Evolutionary conservation across 1,284 basidiomycete species (phyloP).

Genomic region (Naganishia liquefaciens): DNA sequence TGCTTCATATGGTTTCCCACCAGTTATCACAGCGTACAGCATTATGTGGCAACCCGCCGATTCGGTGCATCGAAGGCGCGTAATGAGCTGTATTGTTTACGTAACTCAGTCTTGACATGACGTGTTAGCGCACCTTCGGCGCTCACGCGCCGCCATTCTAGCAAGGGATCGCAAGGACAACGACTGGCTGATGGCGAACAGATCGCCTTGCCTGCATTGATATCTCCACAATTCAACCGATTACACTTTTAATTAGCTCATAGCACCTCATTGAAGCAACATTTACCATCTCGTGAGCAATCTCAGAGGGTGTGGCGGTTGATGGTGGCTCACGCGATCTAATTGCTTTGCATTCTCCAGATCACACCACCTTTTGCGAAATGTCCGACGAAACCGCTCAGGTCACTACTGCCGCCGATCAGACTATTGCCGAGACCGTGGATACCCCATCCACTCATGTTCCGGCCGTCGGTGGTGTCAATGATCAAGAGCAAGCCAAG

Average conservation of each 20-base stretch:
- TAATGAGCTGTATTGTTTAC: background rate
- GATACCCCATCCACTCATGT: conserved; percentile 29
- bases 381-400: conserved; percentile 29
- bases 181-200: background rate
- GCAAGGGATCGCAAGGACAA: conserved; percentile 1
- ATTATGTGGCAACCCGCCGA: no score
- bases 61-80: background rate
- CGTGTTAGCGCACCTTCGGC: conserved; percentile 4
- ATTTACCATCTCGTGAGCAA: background rate
- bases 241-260: background rate
- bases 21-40: no score
- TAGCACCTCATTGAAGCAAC: no score
- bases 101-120: background rate
- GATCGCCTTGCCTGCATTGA: no score
- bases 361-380: conserved; percentile 2
- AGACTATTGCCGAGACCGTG: conserved; percentile 21
- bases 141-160: conserved; percentile 5
- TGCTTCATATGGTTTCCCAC: no score
- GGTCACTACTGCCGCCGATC: conserved; percentile 26
- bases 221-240: background rate
- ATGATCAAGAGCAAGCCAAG: conserved; percentile 13
- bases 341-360: background rate
- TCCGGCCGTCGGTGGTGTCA: conserved; percentile 25
- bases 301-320: background rate
- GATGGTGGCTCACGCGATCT: background rate